Conservation (phyloP, 1,284 basidiomycete species). For the Rhodotorula mucilaginosa region DNA sequence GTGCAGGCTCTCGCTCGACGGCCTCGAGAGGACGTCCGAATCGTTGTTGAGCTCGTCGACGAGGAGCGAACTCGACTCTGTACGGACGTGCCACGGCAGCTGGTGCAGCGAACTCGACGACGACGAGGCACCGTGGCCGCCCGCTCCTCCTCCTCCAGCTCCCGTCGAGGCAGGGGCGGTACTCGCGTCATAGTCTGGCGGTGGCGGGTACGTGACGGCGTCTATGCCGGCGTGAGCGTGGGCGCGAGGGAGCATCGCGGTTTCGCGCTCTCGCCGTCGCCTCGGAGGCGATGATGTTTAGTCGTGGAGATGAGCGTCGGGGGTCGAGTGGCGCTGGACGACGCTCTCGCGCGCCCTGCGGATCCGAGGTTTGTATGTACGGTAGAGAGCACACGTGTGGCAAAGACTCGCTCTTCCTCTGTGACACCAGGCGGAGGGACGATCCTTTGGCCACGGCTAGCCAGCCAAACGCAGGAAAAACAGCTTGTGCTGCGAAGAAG, state of each 20-base stretch:
- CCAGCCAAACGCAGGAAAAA: too few species aligned
- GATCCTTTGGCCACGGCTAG: too few species aligned
- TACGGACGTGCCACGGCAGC: background rate
- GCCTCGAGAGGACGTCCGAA: background rate
- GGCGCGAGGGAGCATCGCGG: background rate
- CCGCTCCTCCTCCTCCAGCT: background rate
- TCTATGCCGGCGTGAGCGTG: background rate
- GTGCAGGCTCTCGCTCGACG: conserved; percentile 15
- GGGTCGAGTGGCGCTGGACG: too few species aligned
- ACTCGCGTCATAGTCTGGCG: conserved; percentile 6
- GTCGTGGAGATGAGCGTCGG: too few species aligned
- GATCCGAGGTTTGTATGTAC: too few species aligned
- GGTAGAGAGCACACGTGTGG: too few species aligned
- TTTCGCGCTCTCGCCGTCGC: background rate
- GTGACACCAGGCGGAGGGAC: too few species aligned
- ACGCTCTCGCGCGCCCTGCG: too few species aligned
- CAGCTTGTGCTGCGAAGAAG: too few species aligned
- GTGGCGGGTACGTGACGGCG: background rate
- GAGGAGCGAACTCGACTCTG: background rate
- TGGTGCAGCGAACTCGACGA: background rate
- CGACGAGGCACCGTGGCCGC: background rate
- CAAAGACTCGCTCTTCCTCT: too few species aligned
- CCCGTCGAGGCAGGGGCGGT: background rate
- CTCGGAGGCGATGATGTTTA: too few species aligned
- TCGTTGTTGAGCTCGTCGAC: conserved; percentile 6